A percentile compares a stretch with the other conserved stretches of the same genome.
Evolutionary conservation across 371 early-diverging fungal species (phyloP).

Genomic region (Apophysomyces trapeziformis): DNA sequence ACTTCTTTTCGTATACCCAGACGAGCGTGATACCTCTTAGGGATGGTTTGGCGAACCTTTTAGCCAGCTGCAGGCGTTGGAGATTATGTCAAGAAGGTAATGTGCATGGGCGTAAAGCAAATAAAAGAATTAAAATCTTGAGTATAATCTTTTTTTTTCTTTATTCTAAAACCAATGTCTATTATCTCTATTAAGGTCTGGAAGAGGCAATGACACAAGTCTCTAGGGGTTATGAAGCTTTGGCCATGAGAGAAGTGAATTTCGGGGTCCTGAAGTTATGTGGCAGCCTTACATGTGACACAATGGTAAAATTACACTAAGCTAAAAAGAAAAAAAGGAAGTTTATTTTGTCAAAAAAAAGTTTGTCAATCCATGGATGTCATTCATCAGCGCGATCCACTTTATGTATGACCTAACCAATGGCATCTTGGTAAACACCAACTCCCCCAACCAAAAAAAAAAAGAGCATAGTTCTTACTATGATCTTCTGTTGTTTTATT

Average conservation of each 20-base stretch:
- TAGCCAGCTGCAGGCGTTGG: slow-evolving; percentile 16
- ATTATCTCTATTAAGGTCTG: slow-evolving; percentile 10
- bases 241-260: background rate
- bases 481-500: background rate
- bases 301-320: slow-evolving; percentile 18
- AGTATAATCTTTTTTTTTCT: too few relatives aligned
- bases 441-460: too few relatives aligned
- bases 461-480: background rate
- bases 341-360: background rate
- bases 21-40: slow-evolving; percentile 31
- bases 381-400: slow-evolving; percentile 29
- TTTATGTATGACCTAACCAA: slow-evolving; percentile 29
- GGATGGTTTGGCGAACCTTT: slow-evolving; percentile 14
- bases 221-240: slow-evolving; percentile 9
- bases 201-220: slow-evolving; percentile 21
- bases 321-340: background rate
- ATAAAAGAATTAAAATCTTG: background rate
- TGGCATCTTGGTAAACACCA: slow-evolving; percentile 39
- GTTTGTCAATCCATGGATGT: slow-evolving; percentile 14
- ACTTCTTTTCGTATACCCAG: slow-evolving; percentile 42
- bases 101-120: background rate
- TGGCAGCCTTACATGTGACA: slow-evolving; percentile 28
- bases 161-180: too few relatives aligned
- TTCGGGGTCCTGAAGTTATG: slow-evolving; percentile 16
- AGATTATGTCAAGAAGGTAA: slow-evolving; percentile 27